Conservation (phyloP, 2,329 filamentous ascomycete species). For the Zymoseptoria brevis region DNA sequence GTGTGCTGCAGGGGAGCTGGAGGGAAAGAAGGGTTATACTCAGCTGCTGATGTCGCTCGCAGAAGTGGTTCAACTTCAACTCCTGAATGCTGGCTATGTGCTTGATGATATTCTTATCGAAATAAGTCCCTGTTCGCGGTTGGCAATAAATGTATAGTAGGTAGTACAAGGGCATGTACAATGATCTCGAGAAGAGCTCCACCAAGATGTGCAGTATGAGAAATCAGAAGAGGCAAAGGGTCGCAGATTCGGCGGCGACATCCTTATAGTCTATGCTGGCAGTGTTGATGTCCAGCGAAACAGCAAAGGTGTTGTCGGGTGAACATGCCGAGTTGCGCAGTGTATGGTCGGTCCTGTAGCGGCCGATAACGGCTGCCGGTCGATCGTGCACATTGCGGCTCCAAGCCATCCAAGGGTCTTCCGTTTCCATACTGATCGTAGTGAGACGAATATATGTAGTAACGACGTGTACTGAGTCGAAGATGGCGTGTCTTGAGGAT, state of each 20-base stretch:
- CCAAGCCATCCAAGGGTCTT: too few species aligned
- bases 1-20: neutral
- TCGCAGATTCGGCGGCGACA: neutral
- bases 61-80: neutral
- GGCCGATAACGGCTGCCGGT: neutral
- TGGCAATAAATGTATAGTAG: too few species aligned
- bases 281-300: neutral
- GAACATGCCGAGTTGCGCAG: neutral
- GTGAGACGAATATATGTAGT: too few species aligned
- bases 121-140: neutral
- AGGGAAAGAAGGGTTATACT: slow-evolving; percentile 5
- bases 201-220: neutral
- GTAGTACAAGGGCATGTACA: neutral
- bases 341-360: neutral
- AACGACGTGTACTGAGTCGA: too few species aligned
- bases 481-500: too few species aligned
- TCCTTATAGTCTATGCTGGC: neutral
- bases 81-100: neutral
- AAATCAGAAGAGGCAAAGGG: neutral
- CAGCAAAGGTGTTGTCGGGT: neutral
- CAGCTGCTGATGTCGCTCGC: neutral
- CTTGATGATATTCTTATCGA: neutral
- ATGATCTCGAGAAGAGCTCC: neutral
- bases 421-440: too few species aligned
- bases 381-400: neutral